phyloP scores from a whole-genome alignment of 331 rosid species.

The Quercus phellos region DNA sequence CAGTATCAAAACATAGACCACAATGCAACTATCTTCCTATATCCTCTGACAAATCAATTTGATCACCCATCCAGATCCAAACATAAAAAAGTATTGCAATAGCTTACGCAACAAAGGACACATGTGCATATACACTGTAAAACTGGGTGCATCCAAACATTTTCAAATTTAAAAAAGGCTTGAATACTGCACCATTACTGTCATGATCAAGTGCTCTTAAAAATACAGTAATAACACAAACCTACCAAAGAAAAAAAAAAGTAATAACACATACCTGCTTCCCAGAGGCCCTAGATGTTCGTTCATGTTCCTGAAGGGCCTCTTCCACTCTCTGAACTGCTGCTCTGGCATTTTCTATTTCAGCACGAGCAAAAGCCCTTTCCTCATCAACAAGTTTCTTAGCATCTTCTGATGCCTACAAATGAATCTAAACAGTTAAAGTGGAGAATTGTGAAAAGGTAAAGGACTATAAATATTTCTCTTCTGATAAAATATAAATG shows the following conservation, averaged over 20 bases:
- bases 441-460: neutral
- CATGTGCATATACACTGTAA: too few species aligned
- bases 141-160: neutral
- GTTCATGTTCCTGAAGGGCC: constrained; percentile 82
- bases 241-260: constrained; percentile 37
- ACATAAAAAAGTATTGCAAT: neutral
- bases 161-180: neutral
- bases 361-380: constrained; percentile 92
- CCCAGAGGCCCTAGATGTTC: constrained; percentile 60
- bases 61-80: neutral
- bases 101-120: neutral
- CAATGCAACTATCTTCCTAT: neutral
- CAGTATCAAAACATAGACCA: neutral
- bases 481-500: too few species aligned
- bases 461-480: too few species aligned
- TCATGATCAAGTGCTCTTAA: neutral
- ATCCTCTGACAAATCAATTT: neutral
- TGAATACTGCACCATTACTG: neutral
- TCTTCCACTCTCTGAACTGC: constrained; percentile 90
- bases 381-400: constrained; percentile 82
- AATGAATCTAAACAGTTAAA: constrained; percentile 26
- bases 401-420: constrained; percentile 93
- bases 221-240: constrained; percentile 27
- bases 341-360: constrained; percentile 88
- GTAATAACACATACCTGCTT: constrained; percentile 55